Base-by-base conservation (phyloP, 2,329 filamentous ascomycete genomes). In the Aureobasidium sp. region DNA sequence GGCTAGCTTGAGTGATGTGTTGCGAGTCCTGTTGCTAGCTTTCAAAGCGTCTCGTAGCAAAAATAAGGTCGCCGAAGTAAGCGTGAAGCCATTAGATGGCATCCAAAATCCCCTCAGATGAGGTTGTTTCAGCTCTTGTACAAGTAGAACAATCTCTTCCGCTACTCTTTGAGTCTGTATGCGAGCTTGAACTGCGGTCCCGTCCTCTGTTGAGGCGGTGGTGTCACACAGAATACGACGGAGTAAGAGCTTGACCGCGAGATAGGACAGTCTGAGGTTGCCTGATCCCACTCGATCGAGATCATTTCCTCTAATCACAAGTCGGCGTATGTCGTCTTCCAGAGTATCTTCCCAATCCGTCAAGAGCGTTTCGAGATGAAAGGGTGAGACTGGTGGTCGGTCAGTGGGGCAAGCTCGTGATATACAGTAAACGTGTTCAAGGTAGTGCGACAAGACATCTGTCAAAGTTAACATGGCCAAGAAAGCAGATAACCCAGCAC, bases 231-330 rank as follows among this genome's bases (percentile, higher is more conserved):
- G 3, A 14, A 53, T 41, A 2, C 52, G 37, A 3, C 52, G 44
- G n/a, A 77, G 70, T 0, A 77, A 68, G 8, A 77, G 68, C 12
- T 71, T 69, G 36, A 77, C 68, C 0, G 73, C 74, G 2, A 77
- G 68, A 52, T 74, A 76, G 49, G 72, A 76, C 47, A 78, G 73
- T 69, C 71, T 75, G 6, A 78, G 68, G 60, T 73, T 76, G 39
- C 70, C 72, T 6, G 70, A 67, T 17, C 74, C 73, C 1, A 70
- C 12, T 8, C 49, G 34, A n/a, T 41, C 49, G 17, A 53, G 36
- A 41, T 53, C 22, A 6, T 41, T 53, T 29, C 49, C 49, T n/a
- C 49, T 20, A 39, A 53, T 25, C 7, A 53, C 49, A 17, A 53
- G 49, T 9, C 49, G 49, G n/a, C 49, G 49, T 39, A 41, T 53